Evolutionary conservation across 768 basidiomycete genomes (phyloP), one percentile per base, ranked within the genome.

Genomic region (Kwoniella shandongensis): DNA sequence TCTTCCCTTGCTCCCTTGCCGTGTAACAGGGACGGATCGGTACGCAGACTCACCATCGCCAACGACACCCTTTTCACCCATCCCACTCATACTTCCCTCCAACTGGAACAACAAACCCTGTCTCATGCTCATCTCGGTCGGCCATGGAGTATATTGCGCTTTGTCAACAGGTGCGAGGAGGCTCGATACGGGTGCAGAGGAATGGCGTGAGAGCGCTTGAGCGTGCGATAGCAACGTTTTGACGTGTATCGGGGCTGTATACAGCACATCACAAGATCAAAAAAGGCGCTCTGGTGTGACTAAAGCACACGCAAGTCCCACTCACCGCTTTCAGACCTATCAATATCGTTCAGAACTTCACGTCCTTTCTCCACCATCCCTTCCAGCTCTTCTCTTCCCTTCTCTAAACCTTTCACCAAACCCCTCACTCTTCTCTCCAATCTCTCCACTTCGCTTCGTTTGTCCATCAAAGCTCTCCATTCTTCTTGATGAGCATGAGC

Each of bases 81-180:
- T 47, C 2, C 65, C 61, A 18, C 56, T 50, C 72, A 73, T 73
- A 58, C 65, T 70, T 26, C 69, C 69, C 22, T 60, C 52, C 46
- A 64, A 39, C 49, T 57, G 58, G 59, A 70, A 70, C 47, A 73
- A 46, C 18, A 70, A 40, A 20, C 72, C 72, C 52, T 44, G 38
- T 7, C 72, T 47, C 72, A 73, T 73, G 11, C 51, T 50, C 36
- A 47, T 57, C 42, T 73, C 72, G 4, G 59, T 70, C 3, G 72
- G 72, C 65, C 66, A 73, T 2, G 72, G 72, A 17, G 44, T 48
- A 50, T 58, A 66, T 50, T 65, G 61, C 7, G 61, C 62, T 38
- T 57, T 59, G 35, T 69, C 63, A 15, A 65, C 32, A 6, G 57
- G 57, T 35, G 54, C 26, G n/a, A 69, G 56, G 4, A 70, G 46